Base-by-base conservation (phyloP, 179 eudicot genomes). In the Nepenthes alata region DNA sequence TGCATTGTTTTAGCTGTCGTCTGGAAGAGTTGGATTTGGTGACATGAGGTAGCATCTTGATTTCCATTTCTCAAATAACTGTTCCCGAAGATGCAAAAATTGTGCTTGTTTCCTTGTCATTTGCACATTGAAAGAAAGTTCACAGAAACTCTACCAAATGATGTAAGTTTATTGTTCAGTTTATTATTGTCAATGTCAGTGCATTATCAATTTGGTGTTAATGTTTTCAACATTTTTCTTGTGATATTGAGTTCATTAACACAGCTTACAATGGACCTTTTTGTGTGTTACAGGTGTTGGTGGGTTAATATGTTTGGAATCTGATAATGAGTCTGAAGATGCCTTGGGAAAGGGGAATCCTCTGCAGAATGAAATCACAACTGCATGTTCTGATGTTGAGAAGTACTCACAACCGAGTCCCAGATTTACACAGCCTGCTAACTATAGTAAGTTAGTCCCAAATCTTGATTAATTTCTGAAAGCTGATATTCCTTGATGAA, bases 291-390 rank as follows among this genome's bases (percentile, higher is more conserved):
- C 76, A 83, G 96, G 74, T 41, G 66, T 62, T 60, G 36, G 60
- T 60, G 82, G 75, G 60, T 70, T 75, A 67, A 80, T 89, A 72
- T 67, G 69, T 55, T 72, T 87, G 82, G 86, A 72, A 54, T 85
- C 97, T 59, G 93, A 90, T 63, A 70, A 72, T 53, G 89, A 83
- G 37, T 69, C 65, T 53, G 86, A 70, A 58, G 59, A 60, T 63
- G 58, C 60, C 53, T 34, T 47, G 59, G 74, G 62, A 47, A 66
- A 35, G 47, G 65, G 34, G 41, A 65, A 48, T 47, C 10, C 57
- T 51, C 35, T 57, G 55, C 60, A 61, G 37, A 71, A 61, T 39
- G 62, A 41, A 63, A 61, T 25, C 25, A 25, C 61, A 41, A 60
- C 49, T 72, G 39, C 62, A 47, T 49, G 65, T 62, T 66, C 50